Conservation (phyloP, 176 grass and related monocot genomes). For the Zea luxurians region DNA sequence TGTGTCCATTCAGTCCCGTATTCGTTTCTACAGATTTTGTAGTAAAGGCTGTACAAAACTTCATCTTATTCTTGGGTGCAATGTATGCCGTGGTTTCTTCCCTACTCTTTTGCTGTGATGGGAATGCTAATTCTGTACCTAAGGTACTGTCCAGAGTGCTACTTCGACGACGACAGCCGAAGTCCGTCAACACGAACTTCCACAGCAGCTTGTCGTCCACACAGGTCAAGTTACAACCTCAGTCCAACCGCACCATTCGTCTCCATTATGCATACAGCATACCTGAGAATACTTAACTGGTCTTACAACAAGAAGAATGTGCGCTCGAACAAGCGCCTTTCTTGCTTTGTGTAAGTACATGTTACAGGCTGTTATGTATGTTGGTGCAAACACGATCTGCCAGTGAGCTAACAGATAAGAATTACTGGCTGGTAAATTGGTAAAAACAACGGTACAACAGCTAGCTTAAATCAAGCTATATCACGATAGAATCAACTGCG, state of each 20-base stretch:
- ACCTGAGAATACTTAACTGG: too few species aligned
- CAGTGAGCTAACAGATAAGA: conserved; percentile 26
- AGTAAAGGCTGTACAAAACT: conserved; percentile 36
- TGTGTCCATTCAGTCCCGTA: conserved; percentile 10
- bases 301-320: too few species aligned
- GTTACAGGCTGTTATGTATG: conserved; percentile 25
- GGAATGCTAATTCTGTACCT: conserved; percentile 22
- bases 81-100: conserved; percentile 14
- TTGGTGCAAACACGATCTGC: conserved; percentile 35
- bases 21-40: conserved; percentile 45
- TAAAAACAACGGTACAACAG: conserved; percentile 32
- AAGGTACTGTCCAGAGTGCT: background rate
- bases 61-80: conserved; percentile 29
- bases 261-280: too few species aligned
- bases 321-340: background rate
- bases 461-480: conserved; percentile 41
- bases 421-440: conserved; percentile 26
- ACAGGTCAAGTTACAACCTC: too few species aligned
- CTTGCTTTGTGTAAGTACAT: conserved; percentile 26
- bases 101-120: conserved; percentile 19
- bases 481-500: conserved; percentile 33
- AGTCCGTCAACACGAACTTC: too few species aligned
- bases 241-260: too few species aligned
- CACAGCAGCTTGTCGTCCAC: too few species aligned
- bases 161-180: too few species aligned